Evolutionary conservation across 1,284 basidiomycete genomes (phyloP).

Genomic region (Ustilago loliicola): DNA sequence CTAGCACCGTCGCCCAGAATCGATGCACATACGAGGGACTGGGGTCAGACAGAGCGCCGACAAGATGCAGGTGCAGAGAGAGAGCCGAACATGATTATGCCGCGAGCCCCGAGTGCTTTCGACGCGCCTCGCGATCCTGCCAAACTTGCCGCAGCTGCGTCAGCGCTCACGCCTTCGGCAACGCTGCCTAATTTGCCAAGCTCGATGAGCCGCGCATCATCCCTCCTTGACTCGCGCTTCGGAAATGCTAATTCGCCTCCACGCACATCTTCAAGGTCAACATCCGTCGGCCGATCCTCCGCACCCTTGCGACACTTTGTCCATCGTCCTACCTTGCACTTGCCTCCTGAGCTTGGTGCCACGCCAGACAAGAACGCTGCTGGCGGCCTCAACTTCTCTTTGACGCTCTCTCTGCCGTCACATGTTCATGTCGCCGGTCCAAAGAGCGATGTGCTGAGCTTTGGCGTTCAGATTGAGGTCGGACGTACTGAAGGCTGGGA

Average conservation of each 20-base stretch:
- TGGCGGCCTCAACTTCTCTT: conserved; percentile 60
- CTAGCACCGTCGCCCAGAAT: conserved; percentile 43
- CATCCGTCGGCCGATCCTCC: conserved; percentile 24
- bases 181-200: conserved; percentile 40
- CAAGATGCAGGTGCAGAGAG: not conserved
- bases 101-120: conserved; percentile 50
- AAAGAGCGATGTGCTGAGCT: conserved; percentile 62
- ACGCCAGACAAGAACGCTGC: conserved; percentile 40
- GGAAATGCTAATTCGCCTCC: conserved; percentile 49
- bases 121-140: conserved; percentile 51
- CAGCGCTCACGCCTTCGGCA: conserved; percentile 24
- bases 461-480: conserved; percentile 69
- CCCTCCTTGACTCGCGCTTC: conserved; percentile 32
- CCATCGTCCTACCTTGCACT: conserved; percentile 62
- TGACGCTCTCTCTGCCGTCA: conserved; percentile 67
- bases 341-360: conserved; percentile 57
- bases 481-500: conserved; percentile 61
- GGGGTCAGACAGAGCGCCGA: conserved; percentile 2
- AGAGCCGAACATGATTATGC: conserved; percentile 29
- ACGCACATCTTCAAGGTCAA: conserved; percentile 44
- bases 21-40: conserved; percentile 18
- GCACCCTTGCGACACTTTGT: conserved; percentile 68
- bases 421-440: conserved; percentile 62
- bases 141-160: conserved; percentile 45
- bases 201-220: conserved; percentile 34